Conservation (phyloP, 176 grass and related monocot species). For the maize (Zea mays) region Zm-B73-REFERENCE-NAM-5.0 NC_050096.1:214350001-214350500, state of each 20-base stretch:
- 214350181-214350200: background rate
- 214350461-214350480: constrained; percentile 63
- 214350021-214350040: background rate
- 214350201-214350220: background rate
- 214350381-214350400: background rate
- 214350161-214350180: background rate
- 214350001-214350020: background rate
- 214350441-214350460: constrained; percentile 79
- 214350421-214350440: background rate
- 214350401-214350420: constrained; percentile 27
- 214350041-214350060: background rate
- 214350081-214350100: background rate
- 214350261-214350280: background rate
- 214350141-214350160: background rate
- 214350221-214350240: background rate
- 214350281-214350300: background rate
- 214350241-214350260: background rate
- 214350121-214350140: background rate
- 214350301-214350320: background rate
- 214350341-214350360: background rate
- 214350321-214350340: background rate
- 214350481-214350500: constrained; percentile 65
- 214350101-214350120: no score
- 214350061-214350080: background rate
- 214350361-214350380: background rate